These are phyloP conservation scores for Periconia digitata DNA, from an alignment of 2,329 filamentous ascomycete species.

Conservation along the genomic window DNA sequence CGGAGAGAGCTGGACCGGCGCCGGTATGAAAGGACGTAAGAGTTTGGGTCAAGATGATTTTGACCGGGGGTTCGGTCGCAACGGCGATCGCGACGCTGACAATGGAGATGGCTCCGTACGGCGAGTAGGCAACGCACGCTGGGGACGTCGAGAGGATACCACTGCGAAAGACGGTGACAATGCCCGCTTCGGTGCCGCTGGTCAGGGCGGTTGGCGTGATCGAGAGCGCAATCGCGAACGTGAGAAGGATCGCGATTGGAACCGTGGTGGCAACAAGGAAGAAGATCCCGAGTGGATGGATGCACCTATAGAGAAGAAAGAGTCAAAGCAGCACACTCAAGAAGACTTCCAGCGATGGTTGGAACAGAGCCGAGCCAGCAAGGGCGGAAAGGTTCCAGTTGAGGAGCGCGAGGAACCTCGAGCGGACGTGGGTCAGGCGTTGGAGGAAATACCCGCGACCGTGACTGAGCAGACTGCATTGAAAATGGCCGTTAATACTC, in stretches of 20 bases:
- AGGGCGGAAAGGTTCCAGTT: conserved; percentile 54
- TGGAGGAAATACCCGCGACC: conserved; percentile 21
- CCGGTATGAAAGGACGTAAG: conserved; percentile 69
- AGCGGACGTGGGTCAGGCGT: conserved; percentile 16
- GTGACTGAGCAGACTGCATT: conserved; percentile 24
- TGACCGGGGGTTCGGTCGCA: conserved; percentile 65
- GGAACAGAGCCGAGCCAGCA: conserved; percentile 79
- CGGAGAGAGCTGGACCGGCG: conserved; percentile 67
- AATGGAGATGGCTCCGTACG: conserved; percentile 55
- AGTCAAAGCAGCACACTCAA: conserved; percentile 72
- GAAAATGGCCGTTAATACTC: conserved; percentile 56
- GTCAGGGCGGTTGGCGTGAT: conserved; percentile 62
- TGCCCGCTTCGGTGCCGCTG: conserved; percentile 30
- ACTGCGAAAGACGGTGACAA: conserved; percentile 51
- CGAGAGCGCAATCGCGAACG: conserved; percentile 36
- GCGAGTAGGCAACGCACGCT: conserved; percentile 67
- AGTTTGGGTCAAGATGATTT: conserved; percentile 73
- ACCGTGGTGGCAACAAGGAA: conserved; percentile 50
- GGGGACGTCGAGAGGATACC: conserved; percentile 64
- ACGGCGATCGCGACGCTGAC: conserved; percentile 45
- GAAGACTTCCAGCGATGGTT: conserved; percentile 96
- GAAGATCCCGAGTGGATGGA: conserved; percentile 91
- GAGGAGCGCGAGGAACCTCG: conserved; percentile 51
- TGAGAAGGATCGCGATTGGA: conserved; percentile 56
- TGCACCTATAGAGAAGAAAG: conserved; percentile 63